Conservation (phyloP, 2,329 filamentous ascomycete species). For the Aspergillus terreus region DNA sequence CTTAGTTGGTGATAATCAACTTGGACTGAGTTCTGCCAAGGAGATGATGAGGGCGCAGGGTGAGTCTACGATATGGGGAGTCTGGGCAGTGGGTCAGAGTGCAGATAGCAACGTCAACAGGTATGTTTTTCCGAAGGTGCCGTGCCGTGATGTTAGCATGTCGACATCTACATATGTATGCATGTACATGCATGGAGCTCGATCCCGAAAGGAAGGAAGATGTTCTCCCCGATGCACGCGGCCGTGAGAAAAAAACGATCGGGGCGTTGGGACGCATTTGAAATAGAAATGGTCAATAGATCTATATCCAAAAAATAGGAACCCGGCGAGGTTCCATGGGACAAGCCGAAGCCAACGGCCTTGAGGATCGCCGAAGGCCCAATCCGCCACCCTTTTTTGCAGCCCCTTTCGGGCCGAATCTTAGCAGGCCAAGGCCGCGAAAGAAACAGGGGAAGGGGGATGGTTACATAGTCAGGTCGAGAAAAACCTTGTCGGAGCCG, state of each 20-base stretch:
- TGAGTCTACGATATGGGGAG: not conserved
- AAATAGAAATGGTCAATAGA: not conserved
- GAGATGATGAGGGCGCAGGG: not conserved
- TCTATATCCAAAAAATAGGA: not conserved
- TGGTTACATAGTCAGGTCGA: not conserved
- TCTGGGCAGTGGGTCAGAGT: slow-evolving; percentile 4
- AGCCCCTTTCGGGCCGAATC: not conserved
- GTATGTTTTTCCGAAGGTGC: slow-evolving; percentile 1
- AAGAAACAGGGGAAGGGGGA: not conserved
- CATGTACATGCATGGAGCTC: not conserved
- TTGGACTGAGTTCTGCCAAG: slow-evolving; percentile 4
- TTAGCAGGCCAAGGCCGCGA: not conserved
- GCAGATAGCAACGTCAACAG: slow-evolving; percentile 5
- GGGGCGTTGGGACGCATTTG: not conserved
- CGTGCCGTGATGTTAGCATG: not conserved
- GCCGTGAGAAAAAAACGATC: not conserved
- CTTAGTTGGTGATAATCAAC: no score
- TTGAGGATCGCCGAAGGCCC: not conserved
- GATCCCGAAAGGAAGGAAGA: not conserved
- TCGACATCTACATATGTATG: not conserved
- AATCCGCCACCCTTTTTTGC: not conserved
- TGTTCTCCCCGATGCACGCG: not conserved
- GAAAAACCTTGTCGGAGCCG: not conserved
- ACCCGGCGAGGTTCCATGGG: not conserved
- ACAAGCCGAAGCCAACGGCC: slow-evolving; percentile 1